Evolutionary conservation across 2,329 filamentous ascomycete species (phyloP).

Genomic region (Aschersonia sp.): DNA sequence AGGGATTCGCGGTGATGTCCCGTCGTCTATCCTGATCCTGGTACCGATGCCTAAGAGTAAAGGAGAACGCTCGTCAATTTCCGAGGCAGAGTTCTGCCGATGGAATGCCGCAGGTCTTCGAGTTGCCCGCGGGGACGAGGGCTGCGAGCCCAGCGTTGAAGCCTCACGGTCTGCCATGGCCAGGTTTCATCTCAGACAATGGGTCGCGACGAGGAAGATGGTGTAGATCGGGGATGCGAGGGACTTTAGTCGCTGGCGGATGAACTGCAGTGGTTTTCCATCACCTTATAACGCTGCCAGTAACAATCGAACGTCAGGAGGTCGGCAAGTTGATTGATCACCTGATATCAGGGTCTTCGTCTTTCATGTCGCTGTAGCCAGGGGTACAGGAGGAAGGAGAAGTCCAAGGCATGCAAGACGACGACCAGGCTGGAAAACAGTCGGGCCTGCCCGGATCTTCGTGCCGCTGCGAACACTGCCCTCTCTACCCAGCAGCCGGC

Average conservation of each 20-base stretch:
- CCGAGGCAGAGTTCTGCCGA: conserved; percentile 13
- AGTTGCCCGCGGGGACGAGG: conserved; percentile 16
- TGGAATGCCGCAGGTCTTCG: conserved; percentile 13
- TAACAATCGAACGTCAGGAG: too few relatives aligned
- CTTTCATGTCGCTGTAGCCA: too few relatives aligned
- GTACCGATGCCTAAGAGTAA: conserved; percentile 23
- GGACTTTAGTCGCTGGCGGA: too few relatives aligned
- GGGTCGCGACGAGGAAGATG: too few relatives aligned
- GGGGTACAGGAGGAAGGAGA: not conserved
- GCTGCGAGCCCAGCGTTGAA: conserved; percentile 14
- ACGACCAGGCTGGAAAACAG: not conserved
- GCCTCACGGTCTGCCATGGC: conserved; percentile 17
- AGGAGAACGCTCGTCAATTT: conserved; percentile 29
- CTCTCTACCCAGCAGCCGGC: not conserved
- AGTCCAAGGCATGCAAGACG: not conserved
- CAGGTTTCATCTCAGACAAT: not conserved
- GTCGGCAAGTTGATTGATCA: too few relatives aligned
- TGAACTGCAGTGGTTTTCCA: too few relatives aligned
- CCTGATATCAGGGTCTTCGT: too few relatives aligned
- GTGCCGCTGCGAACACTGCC: not conserved
- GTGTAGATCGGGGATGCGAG: too few relatives aligned
- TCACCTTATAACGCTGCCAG: too few relatives aligned
- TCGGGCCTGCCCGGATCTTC: not conserved
- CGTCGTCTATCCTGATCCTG: conserved; percentile 24
- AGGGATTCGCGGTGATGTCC: conserved; percentile 13